Base-by-base conservation (phyloP, 2,329 filamentous ascomycete genomes). In the Alternaria gansuensis region DNA sequence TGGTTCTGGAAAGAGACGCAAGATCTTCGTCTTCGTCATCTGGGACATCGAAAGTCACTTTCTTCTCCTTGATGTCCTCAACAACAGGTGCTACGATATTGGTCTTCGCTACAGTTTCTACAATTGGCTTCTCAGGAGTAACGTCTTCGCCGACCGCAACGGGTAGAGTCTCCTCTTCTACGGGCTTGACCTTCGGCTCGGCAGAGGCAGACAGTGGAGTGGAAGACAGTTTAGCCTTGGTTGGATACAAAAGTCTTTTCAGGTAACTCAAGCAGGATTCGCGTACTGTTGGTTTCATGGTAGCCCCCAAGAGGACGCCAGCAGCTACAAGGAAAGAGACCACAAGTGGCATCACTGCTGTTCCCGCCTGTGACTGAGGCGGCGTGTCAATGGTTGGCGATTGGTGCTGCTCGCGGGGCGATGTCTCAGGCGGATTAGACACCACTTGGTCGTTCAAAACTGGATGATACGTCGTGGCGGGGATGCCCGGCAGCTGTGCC, bases 11-110 rank as follows among this genome's bases (percentile, higher is more conserved):
- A 5, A 78, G 67, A 21, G 73, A 58, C n/a, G 71, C 65, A 23
- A 75, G 62, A 21, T 76, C 66, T 28, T 72, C 73, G n/a, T 75
- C 74, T 14, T 73, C 67, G 7, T 73, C 68, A 14, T 70, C 68
- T 10, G 73, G 73, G 39, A 75, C 64, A 13, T 67, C 64, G 48
- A 77, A 77, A 4, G 65, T 72, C 10, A 76, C 74, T 51, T 72
- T 75, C 60, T 71, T 72, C 59, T 77, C 71, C 41, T 75, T 72
- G 31, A 37, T 45, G 21, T 76, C 72, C 9, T 52, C 59, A 14
- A 53, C 50, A 33, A 60, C 37, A 26, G 59, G 46, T 7, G 41
- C 29, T 4, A 63, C 57, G 9, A 50, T 31, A 24, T 54, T 37
- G 13, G 44, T 55, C 50, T 67, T 60, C 13, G 59, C 54, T 37